phyloP scores from a whole-genome alignment of 1,139 yeast species.

The Hansenula anomala region DNA sequence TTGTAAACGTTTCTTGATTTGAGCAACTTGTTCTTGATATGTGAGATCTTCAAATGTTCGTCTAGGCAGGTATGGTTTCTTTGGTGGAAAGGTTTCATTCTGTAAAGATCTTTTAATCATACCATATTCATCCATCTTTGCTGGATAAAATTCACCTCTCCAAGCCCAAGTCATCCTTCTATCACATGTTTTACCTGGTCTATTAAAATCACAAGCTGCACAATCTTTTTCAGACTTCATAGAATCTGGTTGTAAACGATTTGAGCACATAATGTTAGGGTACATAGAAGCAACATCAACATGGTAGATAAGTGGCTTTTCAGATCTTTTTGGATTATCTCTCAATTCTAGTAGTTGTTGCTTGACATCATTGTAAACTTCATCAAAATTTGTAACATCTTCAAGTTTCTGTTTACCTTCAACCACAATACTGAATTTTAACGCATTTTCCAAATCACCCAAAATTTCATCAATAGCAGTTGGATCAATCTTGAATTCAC shows the following conservation, averaged over 20 bases:
- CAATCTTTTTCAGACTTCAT: slow-evolving; percentile 95
- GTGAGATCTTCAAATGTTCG: slow-evolving; percentile 71
- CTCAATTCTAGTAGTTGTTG: slow-evolving; percentile 52
- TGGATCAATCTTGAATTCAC: slow-evolving; percentile 74
- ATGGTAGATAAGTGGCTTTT: slow-evolving; percentile 86
- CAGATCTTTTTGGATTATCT: slow-evolving; percentile 59
- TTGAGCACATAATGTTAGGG: slow-evolving; percentile 97
- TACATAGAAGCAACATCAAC: slow-evolving; percentile 99
- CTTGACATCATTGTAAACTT: slow-evolving; percentile 57
- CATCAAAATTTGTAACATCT: slow-evolving; percentile 78
- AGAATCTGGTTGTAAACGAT: slow-evolving; percentile 96
- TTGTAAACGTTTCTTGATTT: slow-evolving; percentile 72
- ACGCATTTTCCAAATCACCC: slow-evolving; percentile 66
- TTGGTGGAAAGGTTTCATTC: slow-evolving; percentile 71
- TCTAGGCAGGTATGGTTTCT: slow-evolving; percentile 48
- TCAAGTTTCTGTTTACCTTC: slow-evolving; percentile 70
- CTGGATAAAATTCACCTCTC: slow-evolving; percentile 96
- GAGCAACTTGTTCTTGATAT: slow-evolving; percentile 71
- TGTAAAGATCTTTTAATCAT: slow-evolving; percentile 85
- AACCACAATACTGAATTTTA: slow-evolving; percentile 78
- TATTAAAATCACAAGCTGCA: slow-evolving; percentile 94
- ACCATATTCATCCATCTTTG: slow-evolving; percentile 85
- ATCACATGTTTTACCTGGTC: slow-evolving; percentile 93
- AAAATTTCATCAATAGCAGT: slow-evolving; percentile 78
- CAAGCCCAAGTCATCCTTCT: slow-evolving; percentile 93